phyloP scores from a whole-genome alignment of 129 eudicot genomes.

The Escallonia rubra region DNA sequence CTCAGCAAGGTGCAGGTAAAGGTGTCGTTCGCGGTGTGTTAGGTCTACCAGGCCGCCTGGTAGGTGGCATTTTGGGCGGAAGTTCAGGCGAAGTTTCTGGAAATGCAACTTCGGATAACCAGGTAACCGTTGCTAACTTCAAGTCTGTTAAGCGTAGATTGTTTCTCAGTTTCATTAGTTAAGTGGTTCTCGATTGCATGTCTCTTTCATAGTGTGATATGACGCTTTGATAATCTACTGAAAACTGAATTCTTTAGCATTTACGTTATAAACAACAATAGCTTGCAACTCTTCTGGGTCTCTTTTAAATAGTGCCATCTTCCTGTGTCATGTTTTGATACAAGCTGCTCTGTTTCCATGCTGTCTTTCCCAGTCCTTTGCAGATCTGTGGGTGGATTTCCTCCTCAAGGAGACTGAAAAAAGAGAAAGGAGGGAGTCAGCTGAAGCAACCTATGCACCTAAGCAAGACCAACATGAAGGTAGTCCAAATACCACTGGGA shows the following conservation, averaged over 20 bases:
- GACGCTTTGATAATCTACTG: no score
- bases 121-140: slow-evolving; percentile 38
- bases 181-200: no score
- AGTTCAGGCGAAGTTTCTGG: slow-evolving; percentile 43
- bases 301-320: no score
- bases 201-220: no score
- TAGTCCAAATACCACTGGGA: slow-evolving; percentile 12
- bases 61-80: slow-evolving; percentile 92
- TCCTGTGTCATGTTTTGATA: no score
- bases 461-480: slow-evolving; percentile 21
- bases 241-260: no score
- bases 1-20: slow-evolving; percentile 93
- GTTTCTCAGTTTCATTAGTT: no score
- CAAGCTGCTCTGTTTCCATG: background rate
- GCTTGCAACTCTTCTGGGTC: no score
- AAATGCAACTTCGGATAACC: slow-evolving; percentile 58
- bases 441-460: slow-evolving; percentile 29
- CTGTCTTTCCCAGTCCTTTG: slow-evolving; percentile 61
- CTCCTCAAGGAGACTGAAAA: slow-evolving; percentile 83
- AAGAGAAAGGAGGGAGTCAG: slow-evolving; percentile 71
- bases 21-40: slow-evolving; percentile 98
- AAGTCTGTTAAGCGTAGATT: no score
- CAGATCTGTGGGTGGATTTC: slow-evolving; percentile 96
- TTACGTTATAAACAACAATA: no score
- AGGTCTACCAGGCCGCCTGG: slow-evolving; percentile 93